Conservation (phyloP, 176 grass and related monocot species). For the Oryza nivara region DNA sequence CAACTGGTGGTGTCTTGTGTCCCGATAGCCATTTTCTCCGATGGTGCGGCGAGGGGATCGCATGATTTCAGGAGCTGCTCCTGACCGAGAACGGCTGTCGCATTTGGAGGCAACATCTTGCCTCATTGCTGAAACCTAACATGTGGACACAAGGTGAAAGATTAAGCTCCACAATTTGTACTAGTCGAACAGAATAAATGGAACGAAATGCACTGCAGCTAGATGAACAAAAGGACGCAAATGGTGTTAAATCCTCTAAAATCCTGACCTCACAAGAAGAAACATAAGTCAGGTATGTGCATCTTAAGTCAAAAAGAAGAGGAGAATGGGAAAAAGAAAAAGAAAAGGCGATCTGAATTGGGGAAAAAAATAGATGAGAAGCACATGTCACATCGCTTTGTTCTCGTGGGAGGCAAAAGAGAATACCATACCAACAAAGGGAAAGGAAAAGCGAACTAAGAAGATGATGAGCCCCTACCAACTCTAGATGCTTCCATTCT, state of each 20-base stretch:
- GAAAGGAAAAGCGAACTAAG: background rate
- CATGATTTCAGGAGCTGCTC: constrained; percentile 22
- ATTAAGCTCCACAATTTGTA: background rate
- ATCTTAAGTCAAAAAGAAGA: background rate
- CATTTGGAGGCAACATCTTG: constrained; percentile 50
- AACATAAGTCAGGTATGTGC: background rate
- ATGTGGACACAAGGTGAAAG: constrained; percentile 8
- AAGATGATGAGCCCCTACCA: background rate
- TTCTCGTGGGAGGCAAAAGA: constrained; percentile 5
- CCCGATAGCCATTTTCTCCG: constrained; percentile 20
- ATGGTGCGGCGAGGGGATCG: constrained; percentile 26
- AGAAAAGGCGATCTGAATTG: background rate
- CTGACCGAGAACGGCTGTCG: background rate
- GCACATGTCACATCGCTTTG: constrained; percentile 29
- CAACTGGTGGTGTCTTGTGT: constrained; percentile 49
- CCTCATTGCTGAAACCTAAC: constrained; percentile 59
- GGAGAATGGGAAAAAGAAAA: background rate
- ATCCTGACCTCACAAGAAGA: background rate
- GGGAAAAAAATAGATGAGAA: background rate
- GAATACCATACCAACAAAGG: background rate
- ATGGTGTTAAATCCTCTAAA: background rate
- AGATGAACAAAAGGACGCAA: background rate
- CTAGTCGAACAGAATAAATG: background rate
- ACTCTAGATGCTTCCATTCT: background rate
- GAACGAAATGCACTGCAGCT: background rate